Conservation (phyloP, 371 early-diverging fungal species). For the Mortierella sp. region DNA sequence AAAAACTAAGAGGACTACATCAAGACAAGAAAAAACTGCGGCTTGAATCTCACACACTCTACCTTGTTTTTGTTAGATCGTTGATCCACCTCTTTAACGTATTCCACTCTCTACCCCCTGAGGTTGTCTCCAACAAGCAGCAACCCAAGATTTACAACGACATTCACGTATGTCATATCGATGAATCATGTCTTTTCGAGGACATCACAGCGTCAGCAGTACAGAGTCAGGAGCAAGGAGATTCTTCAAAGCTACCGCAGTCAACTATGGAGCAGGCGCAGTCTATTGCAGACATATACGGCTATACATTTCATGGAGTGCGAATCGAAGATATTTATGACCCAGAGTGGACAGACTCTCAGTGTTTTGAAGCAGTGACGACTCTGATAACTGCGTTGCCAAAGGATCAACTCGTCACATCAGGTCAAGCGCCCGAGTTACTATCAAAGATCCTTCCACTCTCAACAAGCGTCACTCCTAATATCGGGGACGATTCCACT, state of each 20-base stretch:
- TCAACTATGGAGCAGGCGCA: slow-evolving; percentile 47
- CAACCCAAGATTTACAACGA: slow-evolving; percentile 55
- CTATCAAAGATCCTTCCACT: slow-evolving; percentile 33
- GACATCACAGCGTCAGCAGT: background rate
- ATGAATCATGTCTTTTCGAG: slow-evolving; percentile 43
- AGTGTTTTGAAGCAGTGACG: slow-evolving; percentile 38
- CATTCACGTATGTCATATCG: slow-evolving; percentile 52
- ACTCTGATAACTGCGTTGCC: slow-evolving; percentile 36
- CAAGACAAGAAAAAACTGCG: background rate
- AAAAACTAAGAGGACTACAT: slow-evolving; percentile 16
- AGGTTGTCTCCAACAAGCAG: slow-evolving; percentile 41
- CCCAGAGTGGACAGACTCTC: slow-evolving; percentile 52
- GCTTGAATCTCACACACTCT: background rate
- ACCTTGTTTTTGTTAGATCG: slow-evolving; percentile 11
- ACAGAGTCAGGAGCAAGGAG: slow-evolving; percentile 13
- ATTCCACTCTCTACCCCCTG: slow-evolving; percentile 44
- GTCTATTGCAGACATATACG: slow-evolving; percentile 31
- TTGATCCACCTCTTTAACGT: slow-evolving; percentile 54
- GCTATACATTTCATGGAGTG: slow-evolving; percentile 47
- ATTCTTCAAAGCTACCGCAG: slow-evolving; percentile 16
- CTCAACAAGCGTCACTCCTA: background rate
- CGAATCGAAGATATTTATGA: slow-evolving; percentile 57
- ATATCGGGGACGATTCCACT: background rate
- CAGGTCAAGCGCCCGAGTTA: slow-evolving; percentile 49
- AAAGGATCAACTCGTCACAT: slow-evolving; percentile 46